Conservation (phyloP, 2,329 filamentous ascomycete species). For the Microsporum audouinii region DNA sequence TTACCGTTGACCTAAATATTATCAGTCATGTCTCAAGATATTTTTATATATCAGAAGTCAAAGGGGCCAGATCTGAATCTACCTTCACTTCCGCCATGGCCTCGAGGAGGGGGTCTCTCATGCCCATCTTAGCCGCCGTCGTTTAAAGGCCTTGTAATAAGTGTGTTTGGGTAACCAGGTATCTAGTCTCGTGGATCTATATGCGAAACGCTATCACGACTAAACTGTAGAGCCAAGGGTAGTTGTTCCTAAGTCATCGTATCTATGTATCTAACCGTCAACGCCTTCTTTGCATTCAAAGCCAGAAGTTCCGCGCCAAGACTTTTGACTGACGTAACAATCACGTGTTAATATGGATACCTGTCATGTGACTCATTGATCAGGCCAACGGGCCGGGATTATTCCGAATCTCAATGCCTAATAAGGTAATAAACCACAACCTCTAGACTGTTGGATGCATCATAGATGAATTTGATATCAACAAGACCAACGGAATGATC, state of each 20-base stretch:
- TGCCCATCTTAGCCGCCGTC: conserved; percentile 8
- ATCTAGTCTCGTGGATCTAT: not conserved
- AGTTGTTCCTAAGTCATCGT: not conserved
- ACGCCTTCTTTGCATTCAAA: not conserved
- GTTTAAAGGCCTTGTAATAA: not conserved
- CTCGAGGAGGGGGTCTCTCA: conserved; percentile 14
- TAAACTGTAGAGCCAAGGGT: not conserved
- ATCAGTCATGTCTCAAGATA: not conserved
- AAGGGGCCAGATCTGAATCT: not conserved
- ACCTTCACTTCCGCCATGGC: conserved; percentile 16
- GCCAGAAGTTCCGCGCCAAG: not conserved
- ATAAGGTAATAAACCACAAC: no score
- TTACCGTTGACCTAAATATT: conserved; percentile 35
- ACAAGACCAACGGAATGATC: no score
- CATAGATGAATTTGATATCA: no score
- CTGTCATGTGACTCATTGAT: not conserved
- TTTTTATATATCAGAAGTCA: not conserved
- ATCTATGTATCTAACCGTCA: not conserved
- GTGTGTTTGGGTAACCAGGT: not conserved
- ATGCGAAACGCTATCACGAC: not conserved
- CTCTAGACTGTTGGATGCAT: no score
- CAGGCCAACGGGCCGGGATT: not conserved
- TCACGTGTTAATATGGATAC: not conserved
- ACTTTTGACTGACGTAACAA: not conserved
- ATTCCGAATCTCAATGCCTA: not conserved